These are phyloP conservation scores for Monosporozyma unispora DNA, from an alignment of 805 yeast genomes.

Conservation along the genomic window DNA sequence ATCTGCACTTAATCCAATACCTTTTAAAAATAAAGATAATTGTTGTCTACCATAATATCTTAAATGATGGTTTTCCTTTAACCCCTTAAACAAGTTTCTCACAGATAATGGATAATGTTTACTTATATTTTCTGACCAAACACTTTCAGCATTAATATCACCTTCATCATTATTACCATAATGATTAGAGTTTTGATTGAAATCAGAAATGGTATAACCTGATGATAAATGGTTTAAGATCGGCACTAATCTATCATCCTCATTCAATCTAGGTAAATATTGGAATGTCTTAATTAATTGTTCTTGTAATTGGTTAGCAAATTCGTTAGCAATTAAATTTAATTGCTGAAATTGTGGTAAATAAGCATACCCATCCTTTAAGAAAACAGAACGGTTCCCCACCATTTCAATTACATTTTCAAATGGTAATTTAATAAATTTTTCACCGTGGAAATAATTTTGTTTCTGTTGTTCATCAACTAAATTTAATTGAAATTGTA, in stretches of 20 bases:
- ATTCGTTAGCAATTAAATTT: constrained; percentile 61
- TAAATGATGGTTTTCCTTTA: constrained; percentile 58
- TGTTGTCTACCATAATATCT: constrained; percentile 81
- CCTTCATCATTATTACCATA: constrained; percentile 29
- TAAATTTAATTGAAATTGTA: constrained; percentile 30
- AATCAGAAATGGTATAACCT: constrained; percentile 56
- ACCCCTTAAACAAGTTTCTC: constrained; percentile 51
- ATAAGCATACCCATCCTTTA: constrained; percentile 68
- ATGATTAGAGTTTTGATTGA: constrained; percentile 28
- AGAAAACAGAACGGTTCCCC: constrained; percentile 57
- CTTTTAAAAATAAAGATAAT: constrained; percentile 74
- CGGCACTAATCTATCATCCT: constrained; percentile 83
- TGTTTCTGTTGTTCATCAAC: constrained; percentile 38
- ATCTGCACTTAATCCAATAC: constrained; percentile 78
- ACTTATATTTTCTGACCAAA: constrained; percentile 44
- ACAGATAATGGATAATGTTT: constrained; percentile 81
- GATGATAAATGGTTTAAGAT: constrained; percentile 68
- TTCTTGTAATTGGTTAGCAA: constrained; percentile 40
- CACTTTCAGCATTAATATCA: constrained; percentile 53
- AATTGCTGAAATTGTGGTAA: constrained; percentile 77
- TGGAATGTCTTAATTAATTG: constrained; percentile 63
- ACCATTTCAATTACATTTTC: constrained; percentile 75
- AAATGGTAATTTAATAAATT: constrained; percentile 78
- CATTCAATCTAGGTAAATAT: constrained; percentile 75
- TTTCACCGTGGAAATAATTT: constrained; percentile 47